Conservation (phyloP, 208 protist genomes). For the Leishmania major region DNA sequence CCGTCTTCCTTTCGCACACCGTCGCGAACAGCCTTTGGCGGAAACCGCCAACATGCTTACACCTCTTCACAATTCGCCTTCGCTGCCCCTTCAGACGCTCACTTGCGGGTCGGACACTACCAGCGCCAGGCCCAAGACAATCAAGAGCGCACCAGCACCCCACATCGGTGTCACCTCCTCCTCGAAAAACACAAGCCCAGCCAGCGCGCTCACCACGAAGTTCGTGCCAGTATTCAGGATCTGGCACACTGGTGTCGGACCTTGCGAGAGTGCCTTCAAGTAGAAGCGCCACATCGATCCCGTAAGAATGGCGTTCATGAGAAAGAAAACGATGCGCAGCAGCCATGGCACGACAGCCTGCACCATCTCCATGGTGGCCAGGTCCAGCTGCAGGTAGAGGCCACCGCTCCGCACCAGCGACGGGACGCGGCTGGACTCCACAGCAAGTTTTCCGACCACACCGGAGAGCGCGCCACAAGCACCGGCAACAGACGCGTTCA, state of each 20-base stretch:
- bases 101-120: slow-evolving; percentile 71
- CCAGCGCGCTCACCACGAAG: slow-evolving; percentile 78
- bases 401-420: slow-evolving; percentile 18
- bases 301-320: slow-evolving; percentile 64
- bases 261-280: slow-evolving; percentile 76
- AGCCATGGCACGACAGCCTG: slow-evolving; percentile 34
- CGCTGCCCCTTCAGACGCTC: neutral
- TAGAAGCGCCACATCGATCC: slow-evolving; percentile 90
- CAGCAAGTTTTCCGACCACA: slow-evolving; percentile 75
- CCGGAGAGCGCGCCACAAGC: slow-evolving; percentile 69
- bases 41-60: neutral
- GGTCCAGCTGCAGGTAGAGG: slow-evolving; percentile 10
- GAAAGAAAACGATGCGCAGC: slow-evolving; percentile 52
- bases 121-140: slow-evolving; percentile 65
- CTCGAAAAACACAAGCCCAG: slow-evolving; percentile 73
- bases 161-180: slow-evolving; percentile 75
- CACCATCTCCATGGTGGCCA: slow-evolving; percentile 16
- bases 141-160: slow-evolving; percentile 61
- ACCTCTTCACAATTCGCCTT: neutral
- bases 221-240: slow-evolving; percentile 87
- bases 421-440: slow-evolving; percentile 37
- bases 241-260: slow-evolving; percentile 83
- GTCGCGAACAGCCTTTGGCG: neutral
- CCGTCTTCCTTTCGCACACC: neutral
- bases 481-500: slow-evolving; percentile 73